Conservation (phyloP, 306 rosid species). For the Acacia crassicarpa region DNA sequence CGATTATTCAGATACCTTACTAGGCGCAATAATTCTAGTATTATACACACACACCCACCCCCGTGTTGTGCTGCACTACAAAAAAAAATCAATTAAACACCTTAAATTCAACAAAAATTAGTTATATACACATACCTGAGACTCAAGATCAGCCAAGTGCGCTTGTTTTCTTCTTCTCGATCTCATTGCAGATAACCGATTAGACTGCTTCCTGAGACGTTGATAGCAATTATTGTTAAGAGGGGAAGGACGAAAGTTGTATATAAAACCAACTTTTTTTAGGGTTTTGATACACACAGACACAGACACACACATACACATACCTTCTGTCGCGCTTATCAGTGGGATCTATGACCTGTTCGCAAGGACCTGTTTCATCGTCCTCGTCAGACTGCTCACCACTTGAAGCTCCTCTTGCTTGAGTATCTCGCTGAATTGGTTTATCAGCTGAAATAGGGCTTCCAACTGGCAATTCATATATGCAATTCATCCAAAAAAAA, state of each 20-base stretch:
- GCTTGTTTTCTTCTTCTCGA: conserved; percentile 88
- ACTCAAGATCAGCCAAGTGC: conserved; percentile 65
- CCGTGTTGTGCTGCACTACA: background rate
- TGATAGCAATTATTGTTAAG: background rate
- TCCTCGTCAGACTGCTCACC: conserved; percentile 83
- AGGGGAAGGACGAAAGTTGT: background rate
- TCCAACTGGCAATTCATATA: conserved; percentile 48
- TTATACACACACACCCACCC: too few relatives aligned
- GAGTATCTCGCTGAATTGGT: conserved; percentile 46
- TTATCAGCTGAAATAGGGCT: conserved; percentile 74
- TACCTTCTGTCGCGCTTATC: conserved; percentile 73
- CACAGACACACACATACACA: too few relatives aligned
- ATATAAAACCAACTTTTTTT: background rate
- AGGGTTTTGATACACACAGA: background rate
- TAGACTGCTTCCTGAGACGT: conserved; percentile 69
- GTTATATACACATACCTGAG: conserved; percentile 51
- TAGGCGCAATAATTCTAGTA: background rate
- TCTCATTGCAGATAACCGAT: conserved; percentile 82
- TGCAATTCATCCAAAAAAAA: too few relatives aligned
- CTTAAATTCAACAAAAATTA: background rate
- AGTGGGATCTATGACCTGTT: conserved; percentile 57
- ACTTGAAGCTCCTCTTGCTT: conserved; percentile 58
- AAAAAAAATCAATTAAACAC: background rate
- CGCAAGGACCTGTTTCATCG: conserved; percentile 70
- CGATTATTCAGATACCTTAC: background rate